These are phyloP conservation scores for Albophoma yamanashiensis DNA, from an alignment of 2,329 filamentous ascomycete species.

Conservation along the genomic window DNA sequence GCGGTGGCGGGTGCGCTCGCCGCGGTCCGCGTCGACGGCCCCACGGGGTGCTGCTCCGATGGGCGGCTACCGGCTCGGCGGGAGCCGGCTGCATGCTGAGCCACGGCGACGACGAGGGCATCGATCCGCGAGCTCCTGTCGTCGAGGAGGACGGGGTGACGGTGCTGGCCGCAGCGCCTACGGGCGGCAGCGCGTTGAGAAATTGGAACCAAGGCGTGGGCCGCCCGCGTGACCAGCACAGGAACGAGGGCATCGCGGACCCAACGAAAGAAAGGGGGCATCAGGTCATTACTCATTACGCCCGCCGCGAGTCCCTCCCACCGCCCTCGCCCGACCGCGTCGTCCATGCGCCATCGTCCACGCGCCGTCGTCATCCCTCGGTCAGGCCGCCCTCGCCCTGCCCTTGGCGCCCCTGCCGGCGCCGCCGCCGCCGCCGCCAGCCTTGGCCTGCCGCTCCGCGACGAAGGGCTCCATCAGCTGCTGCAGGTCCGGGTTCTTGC, in stretches of 20 bases:
- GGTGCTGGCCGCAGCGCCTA: not conserved
- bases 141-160: not conserved
- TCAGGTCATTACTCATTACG: not conserved
- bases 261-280: not conserved
- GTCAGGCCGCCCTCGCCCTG: not conserved
- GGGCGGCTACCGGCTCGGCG: not conserved
- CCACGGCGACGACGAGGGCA: not conserved
- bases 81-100: not conserved
- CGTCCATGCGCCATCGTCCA: too few relatives aligned
- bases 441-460: slow-evolving; percentile 38
- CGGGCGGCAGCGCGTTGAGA: not conserved
- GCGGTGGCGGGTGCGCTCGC: not conserved
- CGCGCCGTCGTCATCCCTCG: not conserved
- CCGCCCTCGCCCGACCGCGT: not conserved
- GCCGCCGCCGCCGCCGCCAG: not conserved
- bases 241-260: not conserved
- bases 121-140: not conserved
- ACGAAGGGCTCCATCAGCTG: slow-evolving; percentile 61
- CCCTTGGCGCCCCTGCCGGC: not conserved
- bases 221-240: not conserved
- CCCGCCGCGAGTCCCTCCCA: not conserved
- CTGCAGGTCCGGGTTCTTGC: slow-evolving; percentile 79
- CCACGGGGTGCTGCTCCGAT: not conserved
- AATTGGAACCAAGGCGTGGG: not conserved
- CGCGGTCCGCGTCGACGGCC: not conserved